phyloP scores from a whole-genome alignment of 495 filamentous ascomycete genomes.

The Cryomyces antarcticus region DNA sequence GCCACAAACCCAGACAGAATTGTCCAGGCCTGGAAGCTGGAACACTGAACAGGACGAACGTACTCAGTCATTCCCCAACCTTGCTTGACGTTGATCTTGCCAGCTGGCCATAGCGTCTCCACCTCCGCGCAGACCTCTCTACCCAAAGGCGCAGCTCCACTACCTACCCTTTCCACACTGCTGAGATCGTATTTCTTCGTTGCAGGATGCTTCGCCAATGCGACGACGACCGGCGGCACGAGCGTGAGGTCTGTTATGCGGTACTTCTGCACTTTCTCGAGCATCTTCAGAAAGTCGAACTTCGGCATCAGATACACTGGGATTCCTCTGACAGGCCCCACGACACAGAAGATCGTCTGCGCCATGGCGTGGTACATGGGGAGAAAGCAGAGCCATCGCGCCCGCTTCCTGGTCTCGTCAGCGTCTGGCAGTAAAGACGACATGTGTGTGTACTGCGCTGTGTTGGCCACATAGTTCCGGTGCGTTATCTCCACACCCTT shows the following conservation, averaged over 20 bases:
- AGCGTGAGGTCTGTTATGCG: slow-evolving; percentile 41
- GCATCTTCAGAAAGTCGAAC: slow-evolving; percentile 54
- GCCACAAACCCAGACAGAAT: slow-evolving; percentile 2
- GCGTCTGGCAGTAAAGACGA: slow-evolving; percentile 25
- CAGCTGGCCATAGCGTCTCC: slow-evolving; percentile 33
- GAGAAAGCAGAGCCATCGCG: slow-evolving; percentile 35
- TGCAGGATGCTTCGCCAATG: slow-evolving; percentile 49
- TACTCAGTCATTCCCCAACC: slow-evolving; percentile 77
- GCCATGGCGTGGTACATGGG: slow-evolving; percentile 58
- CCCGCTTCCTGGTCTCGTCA: slow-evolving; percentile 12
- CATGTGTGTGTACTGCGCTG: slow-evolving; percentile 29
- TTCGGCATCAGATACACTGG: slow-evolving; percentile 49
- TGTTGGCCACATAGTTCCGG: slow-evolving; percentile 50
- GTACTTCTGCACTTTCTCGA: slow-evolving; percentile 44
- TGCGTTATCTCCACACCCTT: slow-evolving; percentile 74
- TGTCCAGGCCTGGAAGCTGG: no score
- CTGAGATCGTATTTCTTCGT: slow-evolving; percentile 48
- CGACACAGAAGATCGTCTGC: slow-evolving; percentile 26
- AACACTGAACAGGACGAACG: slow-evolving; percentile 13
- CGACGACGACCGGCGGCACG: slow-evolving; percentile 51
- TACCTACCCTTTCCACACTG: slow-evolving; percentile 32
- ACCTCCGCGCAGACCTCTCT: slow-evolving; percentile 39
- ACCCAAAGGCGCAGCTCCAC: slow-evolving; percentile 29
- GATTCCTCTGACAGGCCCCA: slow-evolving; percentile 15
- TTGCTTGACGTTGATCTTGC: slow-evolving; percentile 39